These are phyloP conservation scores for Combretum micranthum DNA, from an alignment of 345 rosid genomes.

Conservation along the genomic window DNA sequence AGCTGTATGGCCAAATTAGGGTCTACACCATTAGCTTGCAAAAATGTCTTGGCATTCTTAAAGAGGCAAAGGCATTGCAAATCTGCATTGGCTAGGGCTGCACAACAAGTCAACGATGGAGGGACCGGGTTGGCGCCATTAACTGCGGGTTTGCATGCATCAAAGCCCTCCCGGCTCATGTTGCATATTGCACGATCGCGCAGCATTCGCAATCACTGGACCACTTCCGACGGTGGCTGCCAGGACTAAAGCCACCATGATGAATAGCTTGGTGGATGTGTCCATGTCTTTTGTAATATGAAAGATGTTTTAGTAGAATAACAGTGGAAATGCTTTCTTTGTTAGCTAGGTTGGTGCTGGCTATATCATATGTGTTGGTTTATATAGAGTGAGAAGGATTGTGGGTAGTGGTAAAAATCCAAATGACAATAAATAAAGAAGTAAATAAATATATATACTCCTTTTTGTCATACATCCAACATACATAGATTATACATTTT, in stretches of 20 bases:
- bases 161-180: slow-evolving; percentile 29
- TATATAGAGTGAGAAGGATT: too few species aligned
- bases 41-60: slow-evolving; percentile 19
- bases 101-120: slow-evolving; percentile 33
- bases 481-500: too few species aligned
- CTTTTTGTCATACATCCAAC: too few species aligned
- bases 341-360: too few species aligned
- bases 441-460: too few species aligned
- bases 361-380: too few species aligned
- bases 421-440: too few species aligned
- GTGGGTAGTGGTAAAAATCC: too few species aligned
- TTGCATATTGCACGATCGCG: slow-evolving; percentile 27
- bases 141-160: slow-evolving; percentile 42
- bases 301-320: too few species aligned
- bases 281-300: slow-evolving; percentile 11
- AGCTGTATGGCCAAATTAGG: slow-evolving; percentile 34
- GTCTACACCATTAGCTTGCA: slow-evolving; percentile 25
- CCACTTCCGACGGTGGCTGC: slow-evolving; percentile 5
- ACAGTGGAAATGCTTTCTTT: too few species aligned
- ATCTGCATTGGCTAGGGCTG: slow-evolving; percentile 37
- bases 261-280: slow-evolving; percentile 24
- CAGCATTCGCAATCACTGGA: slow-evolving; percentile 10
- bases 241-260: slow-evolving; percentile 31
- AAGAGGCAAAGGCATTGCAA: slow-evolving; percentile 39
- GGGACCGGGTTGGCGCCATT: slow-evolving; percentile 22